Evolutionary conservation across 2,329 filamentous ascomycete species (phyloP), one percentile per base, ranked within the genome.

Genomic region (Lasiodiplodia citricola): DNA sequence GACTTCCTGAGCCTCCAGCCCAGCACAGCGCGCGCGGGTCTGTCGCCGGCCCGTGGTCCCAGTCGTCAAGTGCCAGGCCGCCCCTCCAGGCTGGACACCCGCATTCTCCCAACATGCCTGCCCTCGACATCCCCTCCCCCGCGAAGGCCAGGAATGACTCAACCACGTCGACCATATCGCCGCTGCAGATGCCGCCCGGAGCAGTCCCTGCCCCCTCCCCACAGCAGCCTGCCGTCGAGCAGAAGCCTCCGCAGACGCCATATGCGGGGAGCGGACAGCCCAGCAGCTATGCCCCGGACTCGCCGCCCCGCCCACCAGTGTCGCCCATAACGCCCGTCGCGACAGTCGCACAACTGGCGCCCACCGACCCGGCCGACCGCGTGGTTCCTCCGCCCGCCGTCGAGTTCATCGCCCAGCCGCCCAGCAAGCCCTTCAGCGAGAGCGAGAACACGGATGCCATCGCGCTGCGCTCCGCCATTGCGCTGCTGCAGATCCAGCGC

Each of bases 401-500:
- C 73, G 70, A 75, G 44, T 83, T 82, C 73, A 82, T 80, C 38
- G 75, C 78, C 16, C 80, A 79, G 68, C 83, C 83, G 31, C 74
- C 80, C 28, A 78, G 82, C 21, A 75, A 81, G 54, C 80, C 83
- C 8, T 84, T 86, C 72, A 80, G 80, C 23, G 80, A 82, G 72
- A 81, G 80, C 70, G 81, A 84, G 63, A 97, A 97, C 76, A 90
- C 93, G 8, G 95, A 98, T 83, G 93, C 91, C 28, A 91, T 97
- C 70, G 95, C 95, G 5, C 86, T 97, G 70, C 90, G 91, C 72
- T 92, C 92, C 31, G 92, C 94, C 56, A 93, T 97, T 70, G 91
- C 92, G 10, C 90, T 97, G 64, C 84, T 98, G 57, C 93, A 97
- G 81, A 86, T 97, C 72, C 95, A 98, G 82, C 90, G 90, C 71